Conservation (phyloP, 306 rosid species). For the Sindora glabra region DNA sequence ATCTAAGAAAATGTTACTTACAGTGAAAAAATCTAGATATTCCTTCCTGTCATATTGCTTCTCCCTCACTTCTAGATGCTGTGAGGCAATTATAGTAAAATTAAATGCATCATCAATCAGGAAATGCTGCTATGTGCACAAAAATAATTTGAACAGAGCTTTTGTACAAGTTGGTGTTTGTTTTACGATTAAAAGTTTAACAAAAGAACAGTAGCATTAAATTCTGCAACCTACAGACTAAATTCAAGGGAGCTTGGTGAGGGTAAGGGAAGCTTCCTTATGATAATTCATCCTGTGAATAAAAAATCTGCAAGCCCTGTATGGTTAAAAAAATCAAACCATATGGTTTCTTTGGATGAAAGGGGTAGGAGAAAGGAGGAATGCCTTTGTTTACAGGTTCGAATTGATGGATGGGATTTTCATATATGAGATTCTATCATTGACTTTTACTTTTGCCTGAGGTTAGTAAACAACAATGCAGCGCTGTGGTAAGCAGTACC, state of each 20-base stretch:
- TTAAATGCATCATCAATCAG: conserved; percentile 1
- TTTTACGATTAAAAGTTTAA: background rate
- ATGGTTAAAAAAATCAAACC: background rate
- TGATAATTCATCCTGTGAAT: background rate
- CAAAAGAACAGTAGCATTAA: background rate
- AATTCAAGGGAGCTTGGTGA: background rate
- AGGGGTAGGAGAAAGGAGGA: background rate
- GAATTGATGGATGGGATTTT: background rate
- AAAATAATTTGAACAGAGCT: background rate
- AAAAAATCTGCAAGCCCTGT: background rate
- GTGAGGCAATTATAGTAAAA: conserved; percentile 19
- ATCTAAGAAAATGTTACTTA: conserved; percentile 31
- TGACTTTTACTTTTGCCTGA: background rate
- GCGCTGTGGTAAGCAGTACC: too few species aligned
- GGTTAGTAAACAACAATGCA: too few species aligned
- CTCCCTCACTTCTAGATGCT: conserved; percentile 91
- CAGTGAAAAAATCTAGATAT: conserved; percentile 67
- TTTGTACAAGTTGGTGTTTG: background rate
- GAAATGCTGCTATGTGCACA: background rate
- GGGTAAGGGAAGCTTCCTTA: background rate
- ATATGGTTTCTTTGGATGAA: background rate
- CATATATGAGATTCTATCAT: background rate
- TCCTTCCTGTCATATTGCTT: conserved; percentile 83
- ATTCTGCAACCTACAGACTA: background rate
- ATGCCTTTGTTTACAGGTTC: background rate